phyloP scores from a whole-genome alignment of 2,329 filamentous ascomycete species.

The Chaetothyriales sp. region DNA sequence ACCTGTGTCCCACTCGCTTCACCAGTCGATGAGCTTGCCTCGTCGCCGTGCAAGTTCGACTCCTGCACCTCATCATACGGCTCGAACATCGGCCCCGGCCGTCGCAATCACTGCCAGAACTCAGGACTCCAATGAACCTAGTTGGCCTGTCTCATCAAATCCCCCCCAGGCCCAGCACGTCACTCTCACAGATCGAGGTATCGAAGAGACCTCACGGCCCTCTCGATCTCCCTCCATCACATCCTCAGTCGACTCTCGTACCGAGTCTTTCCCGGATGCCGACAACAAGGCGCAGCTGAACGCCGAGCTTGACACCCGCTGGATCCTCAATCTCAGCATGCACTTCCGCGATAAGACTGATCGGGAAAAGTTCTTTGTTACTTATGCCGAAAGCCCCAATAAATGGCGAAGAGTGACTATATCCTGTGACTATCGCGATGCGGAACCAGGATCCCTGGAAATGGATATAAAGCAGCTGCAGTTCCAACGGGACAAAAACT shows the following conservation, averaged over 20 bases:
- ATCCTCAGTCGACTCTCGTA: slow-evolving; percentile 15
- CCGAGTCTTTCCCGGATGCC: slow-evolving; percentile 22
- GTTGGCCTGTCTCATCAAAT: slow-evolving; percentile 15
- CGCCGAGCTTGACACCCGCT: slow-evolving; percentile 70
- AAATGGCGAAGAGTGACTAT: slow-evolving; percentile 81
- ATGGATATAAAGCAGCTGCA: slow-evolving; percentile 62
- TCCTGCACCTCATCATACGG: slow-evolving; percentile 25
- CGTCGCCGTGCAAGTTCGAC: slow-evolving; percentile 34
- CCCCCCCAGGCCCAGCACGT: slow-evolving; percentile 1
- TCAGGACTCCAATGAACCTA: background rate
- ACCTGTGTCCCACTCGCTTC: slow-evolving; percentile 47
- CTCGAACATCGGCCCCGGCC: slow-evolving; percentile 23
- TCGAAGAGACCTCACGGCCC: slow-evolving; percentile 17
- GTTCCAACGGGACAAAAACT: slow-evolving; percentile 82
- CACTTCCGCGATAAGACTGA: slow-evolving; percentile 88
- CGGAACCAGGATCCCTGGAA: slow-evolving; percentile 70
- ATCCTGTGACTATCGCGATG: slow-evolving; percentile 79
- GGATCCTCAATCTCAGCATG: slow-evolving; percentile 98
- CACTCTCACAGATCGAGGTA: background rate
- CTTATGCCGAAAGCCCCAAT: slow-evolving; percentile 67
- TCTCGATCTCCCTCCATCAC: slow-evolving; percentile 35
- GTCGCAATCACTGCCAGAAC: slow-evolving; percentile 21
- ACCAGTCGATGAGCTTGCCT: slow-evolving; percentile 10
- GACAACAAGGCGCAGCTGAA: slow-evolving; percentile 40
- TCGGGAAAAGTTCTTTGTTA: slow-evolving; percentile 95